Percentiles rank a stretch among this genome's conserved stretches.
These are phyloP conservation scores for Moesziomyces antarcticus DNA, from an alignment of 1,284 basidiomycete genomes.

Conservation along the genomic window DNA sequence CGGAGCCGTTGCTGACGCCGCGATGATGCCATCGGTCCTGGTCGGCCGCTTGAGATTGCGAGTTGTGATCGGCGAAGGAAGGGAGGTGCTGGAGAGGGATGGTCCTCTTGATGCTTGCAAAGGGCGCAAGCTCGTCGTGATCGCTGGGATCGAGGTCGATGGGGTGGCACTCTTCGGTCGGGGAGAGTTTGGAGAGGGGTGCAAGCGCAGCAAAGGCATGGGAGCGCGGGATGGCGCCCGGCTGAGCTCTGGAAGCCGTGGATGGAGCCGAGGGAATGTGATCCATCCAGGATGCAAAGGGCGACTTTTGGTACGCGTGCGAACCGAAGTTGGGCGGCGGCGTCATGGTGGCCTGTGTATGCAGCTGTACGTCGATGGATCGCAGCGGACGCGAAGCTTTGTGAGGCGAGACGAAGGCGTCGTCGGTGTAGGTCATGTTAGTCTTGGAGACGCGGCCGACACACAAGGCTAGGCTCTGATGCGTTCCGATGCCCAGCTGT, in stretches of 20 bases:
- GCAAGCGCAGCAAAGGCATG: conserved; percentile 48
- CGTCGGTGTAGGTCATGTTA: conserved; percentile 26
- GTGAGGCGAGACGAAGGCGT: conserved; percentile 27
- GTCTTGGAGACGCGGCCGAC: conserved; percentile 14
- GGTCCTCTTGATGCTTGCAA: conserved; percentile 34
- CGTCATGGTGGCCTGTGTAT: conserved; percentile 49
- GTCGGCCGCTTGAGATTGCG: conserved; percentile 1
- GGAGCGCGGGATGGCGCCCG: conserved; percentile 39
- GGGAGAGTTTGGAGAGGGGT: conserved; percentile 34
- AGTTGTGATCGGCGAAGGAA: conserved; percentile 7
- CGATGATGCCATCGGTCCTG: conserved; percentile 35
- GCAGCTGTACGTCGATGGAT: conserved; percentile 19
- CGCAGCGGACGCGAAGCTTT: conserved; percentile 19
- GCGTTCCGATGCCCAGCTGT: background rate
- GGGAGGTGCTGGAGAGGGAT: conserved; percentile 30
- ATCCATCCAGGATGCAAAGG: conserved; percentile 34
- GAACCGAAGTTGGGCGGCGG: conserved; percentile 52
- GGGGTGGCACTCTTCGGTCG: conserved; percentile 25
- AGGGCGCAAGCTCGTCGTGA: conserved; percentile 7
- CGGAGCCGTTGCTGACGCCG: conserved; percentile 34
- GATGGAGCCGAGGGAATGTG: conserved; percentile 28
- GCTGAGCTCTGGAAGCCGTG: conserved; percentile 24
- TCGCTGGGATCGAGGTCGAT: conserved; percentile 26
- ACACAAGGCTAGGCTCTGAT: conserved; percentile 3
- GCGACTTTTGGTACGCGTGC: conserved; percentile 40